Percentiles rank a stretch among this genome's conserved stretches.
Evolutionary conservation across 2,329 filamentous ascomycete genomes (phyloP).

Genomic region (Clonostachys chloroleuca): DNA sequence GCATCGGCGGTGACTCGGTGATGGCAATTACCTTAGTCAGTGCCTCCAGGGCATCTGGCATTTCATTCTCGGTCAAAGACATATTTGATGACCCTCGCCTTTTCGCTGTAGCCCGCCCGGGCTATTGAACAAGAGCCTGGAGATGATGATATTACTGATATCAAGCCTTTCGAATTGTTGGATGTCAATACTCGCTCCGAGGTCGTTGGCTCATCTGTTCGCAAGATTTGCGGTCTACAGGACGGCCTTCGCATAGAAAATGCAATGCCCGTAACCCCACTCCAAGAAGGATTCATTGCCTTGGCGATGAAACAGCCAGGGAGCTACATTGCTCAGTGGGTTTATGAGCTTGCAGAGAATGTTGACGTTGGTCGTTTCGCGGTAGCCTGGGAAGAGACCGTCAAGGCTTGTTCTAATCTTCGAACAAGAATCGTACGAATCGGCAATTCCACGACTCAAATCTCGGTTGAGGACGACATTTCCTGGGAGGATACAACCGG

Average conservation of each 20-base stretch:
- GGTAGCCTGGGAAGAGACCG: conserved; percentile 8
- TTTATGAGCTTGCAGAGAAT: conserved; percentile 3
- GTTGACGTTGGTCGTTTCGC: conserved; percentile 6
- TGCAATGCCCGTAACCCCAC: conserved; percentile 40
- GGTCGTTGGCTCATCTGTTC: not conserved
- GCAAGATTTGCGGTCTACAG: not conserved
- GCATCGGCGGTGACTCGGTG: conserved; percentile 9
- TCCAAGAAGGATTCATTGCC: conserved; percentile 44
- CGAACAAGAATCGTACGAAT: conserved; percentile 10
- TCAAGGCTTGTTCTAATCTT: conserved; percentile 6
- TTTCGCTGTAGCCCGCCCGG: not conserved
- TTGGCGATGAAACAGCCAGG: conserved; percentile 28
- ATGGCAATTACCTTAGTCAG: conserved; percentile 6
- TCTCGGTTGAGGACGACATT: conserved; percentile 5
- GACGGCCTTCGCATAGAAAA: conserved; percentile 28
- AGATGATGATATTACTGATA: conserved; percentile 7
- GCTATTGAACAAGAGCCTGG: not conserved
- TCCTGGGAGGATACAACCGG: not conserved
- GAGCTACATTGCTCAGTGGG: conserved; percentile 9
- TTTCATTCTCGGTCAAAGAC: conserved; percentile 2
- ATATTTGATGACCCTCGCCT: conserved; percentile 5
- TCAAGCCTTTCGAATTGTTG: not conserved
- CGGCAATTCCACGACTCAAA: conserved; percentile 3
- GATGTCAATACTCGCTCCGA: conserved; percentile 7
- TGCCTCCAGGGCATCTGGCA: not conserved